Evolutionary conservation across 148 eudicot species (phyloP).

Genomic region (Heliamphora exappendiculata): DNA sequence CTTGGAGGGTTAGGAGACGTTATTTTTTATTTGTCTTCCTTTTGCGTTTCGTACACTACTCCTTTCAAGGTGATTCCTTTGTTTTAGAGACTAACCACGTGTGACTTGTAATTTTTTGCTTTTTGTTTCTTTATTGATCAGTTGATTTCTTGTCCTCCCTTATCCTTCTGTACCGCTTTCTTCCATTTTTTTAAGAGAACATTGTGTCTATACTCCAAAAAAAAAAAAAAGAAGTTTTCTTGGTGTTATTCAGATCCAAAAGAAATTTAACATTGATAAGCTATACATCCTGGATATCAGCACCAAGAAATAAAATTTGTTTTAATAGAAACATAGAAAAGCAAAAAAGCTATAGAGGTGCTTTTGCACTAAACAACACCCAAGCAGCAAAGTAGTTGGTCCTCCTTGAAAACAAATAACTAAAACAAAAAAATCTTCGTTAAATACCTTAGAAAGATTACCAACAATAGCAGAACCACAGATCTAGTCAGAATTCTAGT

Average conservation of each 20-base stretch:
- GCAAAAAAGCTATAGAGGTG: neutral
- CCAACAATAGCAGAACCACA: neutral
- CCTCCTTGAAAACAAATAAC: neutral
- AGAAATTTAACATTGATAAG: neutral
- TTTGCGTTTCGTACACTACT: too few relatives aligned
- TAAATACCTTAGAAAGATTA: neutral
- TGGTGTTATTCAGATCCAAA: neutral
- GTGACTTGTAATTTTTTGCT: too few relatives aligned
- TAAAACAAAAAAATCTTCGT: neutral
- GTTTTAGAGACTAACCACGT: too few relatives aligned
- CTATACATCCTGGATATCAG: neutral
- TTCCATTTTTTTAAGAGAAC: too few relatives aligned
- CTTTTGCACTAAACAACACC: neutral
- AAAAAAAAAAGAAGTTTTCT: too few relatives aligned
- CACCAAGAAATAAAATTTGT: neutral
- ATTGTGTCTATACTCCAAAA: too few relatives aligned
- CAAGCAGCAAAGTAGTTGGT: neutral
- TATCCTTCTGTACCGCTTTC: too few relatives aligned
- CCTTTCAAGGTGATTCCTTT: too few relatives aligned
- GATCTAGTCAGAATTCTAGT: neutral
- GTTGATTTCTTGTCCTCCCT: too few relatives aligned
- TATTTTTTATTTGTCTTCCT: too few relatives aligned
- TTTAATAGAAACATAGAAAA: neutral
- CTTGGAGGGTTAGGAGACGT: too few relatives aligned
- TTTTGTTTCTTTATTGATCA: too few relatives aligned